Evolutionary conservation across 768 basidiomycete genomes (phyloP).

Genomic region (Sarcomyxa edulis): DNA sequence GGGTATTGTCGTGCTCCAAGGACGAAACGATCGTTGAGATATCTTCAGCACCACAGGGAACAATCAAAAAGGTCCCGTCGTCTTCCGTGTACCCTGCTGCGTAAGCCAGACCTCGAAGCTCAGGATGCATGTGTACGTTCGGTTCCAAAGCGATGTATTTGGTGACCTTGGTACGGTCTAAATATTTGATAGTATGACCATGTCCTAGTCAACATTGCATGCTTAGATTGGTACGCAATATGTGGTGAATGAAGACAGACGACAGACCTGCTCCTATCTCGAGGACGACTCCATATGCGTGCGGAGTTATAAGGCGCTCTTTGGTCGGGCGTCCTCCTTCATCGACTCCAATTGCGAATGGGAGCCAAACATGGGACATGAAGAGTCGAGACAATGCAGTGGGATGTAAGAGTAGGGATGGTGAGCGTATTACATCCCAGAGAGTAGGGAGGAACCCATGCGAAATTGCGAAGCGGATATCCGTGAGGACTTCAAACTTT

Average conservation of each 20-base stretch:
- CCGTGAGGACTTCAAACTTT: constrained; percentile 33
- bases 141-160: constrained; percentile 74
- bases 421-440: constrained; percentile 28
- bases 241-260: no score
- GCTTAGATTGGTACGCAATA: no score
- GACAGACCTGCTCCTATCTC: constrained; percentile 62
- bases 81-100: constrained; percentile 47
- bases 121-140: constrained; percentile 56
- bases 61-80: constrained; percentile 49
- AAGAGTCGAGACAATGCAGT: constrained; percentile 43
- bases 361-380: constrained; percentile 53
- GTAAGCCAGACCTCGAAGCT: constrained; percentile 44
- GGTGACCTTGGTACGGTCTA: constrained; percentile 47
- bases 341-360: constrained; percentile 45
- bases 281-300: constrained; percentile 57
- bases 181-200: constrained; percentile 60
- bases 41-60: constrained; percentile 63
- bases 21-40: constrained; percentile 37
- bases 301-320: constrained; percentile 39
- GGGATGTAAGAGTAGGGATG: constrained; percentile 42
- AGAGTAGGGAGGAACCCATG: constrained; percentile 42
- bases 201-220: constrained; percentile 37
- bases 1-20: constrained; percentile 14
- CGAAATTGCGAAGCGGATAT: constrained; percentile 34
- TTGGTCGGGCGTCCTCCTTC: constrained; percentile 35